Evolutionary conservation across 1,139 yeast species (phyloP).

Genomic region (Citeromyces siamensis): DNA sequence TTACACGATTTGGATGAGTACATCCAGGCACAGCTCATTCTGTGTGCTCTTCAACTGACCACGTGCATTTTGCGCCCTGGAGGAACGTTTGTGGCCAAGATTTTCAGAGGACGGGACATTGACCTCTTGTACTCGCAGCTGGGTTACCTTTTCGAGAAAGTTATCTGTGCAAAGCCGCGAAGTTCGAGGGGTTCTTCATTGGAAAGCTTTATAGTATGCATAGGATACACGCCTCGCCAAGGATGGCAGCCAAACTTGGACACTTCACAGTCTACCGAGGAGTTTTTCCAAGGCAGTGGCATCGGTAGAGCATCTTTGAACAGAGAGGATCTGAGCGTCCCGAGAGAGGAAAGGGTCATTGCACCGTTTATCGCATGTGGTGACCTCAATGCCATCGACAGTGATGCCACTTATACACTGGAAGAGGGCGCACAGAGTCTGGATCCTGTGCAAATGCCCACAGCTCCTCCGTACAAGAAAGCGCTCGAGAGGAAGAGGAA

Average conservation of each 20-base stretch:
- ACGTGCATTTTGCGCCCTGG: constrained; percentile 81
- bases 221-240: constrained; percentile 69
- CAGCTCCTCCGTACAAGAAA: constrained; percentile 91
- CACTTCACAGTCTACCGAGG: constrained; percentile 52
- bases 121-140: constrained; percentile 84
- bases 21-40: constrained; percentile 85
- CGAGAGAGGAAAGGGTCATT: constrained; percentile 50
- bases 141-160: constrained; percentile 71
- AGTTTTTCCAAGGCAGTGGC: constrained; percentile 52
- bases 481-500: constrained; percentile 81
- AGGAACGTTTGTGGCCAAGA: constrained; percentile 91
- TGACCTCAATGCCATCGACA: constrained; percentile 72
- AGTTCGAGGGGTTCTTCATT: constrained; percentile 89
- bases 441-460: constrained; percentile 90
- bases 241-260: constrained; percentile 67
- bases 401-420: constrained; percentile 86
- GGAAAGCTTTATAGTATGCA: constrained; percentile 88
- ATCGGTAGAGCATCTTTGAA: constrained; percentile 38
- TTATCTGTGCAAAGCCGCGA: constrained; percentile 91
- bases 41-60: constrained; percentile 84
- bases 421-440: constrained; percentile 36
- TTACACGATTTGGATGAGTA: constrained; percentile 93
- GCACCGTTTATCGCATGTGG: constrained; percentile 95
- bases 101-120: constrained; percentile 90
- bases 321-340: constrained; percentile 27